Percentiles rank a stretch among this genome's conserved stretches.
Conservation (phyloP, 768 basidiomycete genomes). For the Leccinum broughii region DNA sequence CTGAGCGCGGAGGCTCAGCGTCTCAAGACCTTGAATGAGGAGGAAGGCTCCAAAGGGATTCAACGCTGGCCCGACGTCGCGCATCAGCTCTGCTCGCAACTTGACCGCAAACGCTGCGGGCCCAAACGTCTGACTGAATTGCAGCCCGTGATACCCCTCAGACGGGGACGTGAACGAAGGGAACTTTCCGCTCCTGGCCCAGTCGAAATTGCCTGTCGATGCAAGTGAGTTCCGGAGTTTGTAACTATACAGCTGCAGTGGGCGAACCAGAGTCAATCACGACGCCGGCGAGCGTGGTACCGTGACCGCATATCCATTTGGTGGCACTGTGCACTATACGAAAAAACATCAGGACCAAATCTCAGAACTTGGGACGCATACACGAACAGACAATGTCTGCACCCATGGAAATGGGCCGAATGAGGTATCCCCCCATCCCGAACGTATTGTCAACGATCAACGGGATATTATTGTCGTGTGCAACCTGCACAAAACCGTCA, state of each 20-base stretch:
- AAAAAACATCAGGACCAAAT: neutral
- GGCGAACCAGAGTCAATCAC: constrained; percentile 63
- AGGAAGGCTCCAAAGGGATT: constrained; percentile 77
- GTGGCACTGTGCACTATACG: constrained; percentile 67
- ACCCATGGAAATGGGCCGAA: no score
- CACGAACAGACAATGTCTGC: no score
- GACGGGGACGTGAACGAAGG: constrained; percentile 72
- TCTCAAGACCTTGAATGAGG: constrained; percentile 78
- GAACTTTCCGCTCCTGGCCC: constrained; percentile 66
- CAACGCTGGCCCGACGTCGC: constrained; percentile 64
- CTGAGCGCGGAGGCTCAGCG: constrained; percentile 68
- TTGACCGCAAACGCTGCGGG: constrained; percentile 62
- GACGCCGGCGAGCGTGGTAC: constrained; percentile 77
- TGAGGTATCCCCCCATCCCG: no score
- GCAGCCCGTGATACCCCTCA: constrained; percentile 75
- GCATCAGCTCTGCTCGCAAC: constrained; percentile 60
- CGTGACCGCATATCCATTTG: constrained; percentile 85
- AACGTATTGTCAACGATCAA: no score
- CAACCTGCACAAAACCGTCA: no score
- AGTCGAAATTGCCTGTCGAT: constrained; percentile 56
- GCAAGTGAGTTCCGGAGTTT: neutral
- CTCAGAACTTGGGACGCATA: no score
- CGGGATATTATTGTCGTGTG: no score
- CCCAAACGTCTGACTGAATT: constrained; percentile 68
- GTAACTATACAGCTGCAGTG: neutral